Evolutionary conservation across 1,139 yeast genomes (phyloP).

Genomic region (Pichia sp.): DNA sequence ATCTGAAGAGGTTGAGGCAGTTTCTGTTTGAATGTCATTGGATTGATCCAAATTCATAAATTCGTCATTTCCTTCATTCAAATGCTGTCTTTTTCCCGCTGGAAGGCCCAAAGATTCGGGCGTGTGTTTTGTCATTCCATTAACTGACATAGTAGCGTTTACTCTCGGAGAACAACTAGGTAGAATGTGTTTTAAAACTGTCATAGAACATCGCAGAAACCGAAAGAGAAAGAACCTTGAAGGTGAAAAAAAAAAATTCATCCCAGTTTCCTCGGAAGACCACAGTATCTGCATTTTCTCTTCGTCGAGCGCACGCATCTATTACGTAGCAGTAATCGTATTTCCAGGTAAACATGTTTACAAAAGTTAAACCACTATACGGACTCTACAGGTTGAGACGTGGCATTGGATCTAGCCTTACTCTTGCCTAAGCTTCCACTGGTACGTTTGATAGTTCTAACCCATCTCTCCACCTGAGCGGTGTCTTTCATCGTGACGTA

Average conservation of each 20-base stretch:
- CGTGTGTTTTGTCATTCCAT: not conserved
- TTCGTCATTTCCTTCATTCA: constrained; percentile 5
- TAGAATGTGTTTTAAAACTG: no score
- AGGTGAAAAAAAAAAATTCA: not conserved
- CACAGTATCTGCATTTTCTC: not conserved
- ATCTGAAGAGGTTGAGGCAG: not conserved
- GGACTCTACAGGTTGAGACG: not conserved
- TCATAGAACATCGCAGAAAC: no score
- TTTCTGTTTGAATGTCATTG: not conserved
- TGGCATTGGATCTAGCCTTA: not conserved
- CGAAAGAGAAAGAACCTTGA: not conserved
- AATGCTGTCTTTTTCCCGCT: constrained; percentile 3
- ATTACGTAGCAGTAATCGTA: not conserved
- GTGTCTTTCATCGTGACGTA: constrained; percentile 8
- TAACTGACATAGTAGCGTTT: not conserved
- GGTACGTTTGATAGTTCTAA: constrained; percentile 4
- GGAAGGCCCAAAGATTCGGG: not conserved
- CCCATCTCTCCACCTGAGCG: constrained; percentile 10
- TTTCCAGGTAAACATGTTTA: no score
- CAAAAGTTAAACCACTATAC: not conserved
- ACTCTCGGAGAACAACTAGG: not conserved
- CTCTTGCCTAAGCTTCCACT: not conserved
- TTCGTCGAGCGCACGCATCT: not conserved
- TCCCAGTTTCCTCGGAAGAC: not conserved
- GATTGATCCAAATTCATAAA: constrained; percentile 9